These are phyloP conservation scores for Verticillium isaacii DNA, from an alignment of 2,329 filamentous ascomycete species.

Conservation along the genomic window DNA sequence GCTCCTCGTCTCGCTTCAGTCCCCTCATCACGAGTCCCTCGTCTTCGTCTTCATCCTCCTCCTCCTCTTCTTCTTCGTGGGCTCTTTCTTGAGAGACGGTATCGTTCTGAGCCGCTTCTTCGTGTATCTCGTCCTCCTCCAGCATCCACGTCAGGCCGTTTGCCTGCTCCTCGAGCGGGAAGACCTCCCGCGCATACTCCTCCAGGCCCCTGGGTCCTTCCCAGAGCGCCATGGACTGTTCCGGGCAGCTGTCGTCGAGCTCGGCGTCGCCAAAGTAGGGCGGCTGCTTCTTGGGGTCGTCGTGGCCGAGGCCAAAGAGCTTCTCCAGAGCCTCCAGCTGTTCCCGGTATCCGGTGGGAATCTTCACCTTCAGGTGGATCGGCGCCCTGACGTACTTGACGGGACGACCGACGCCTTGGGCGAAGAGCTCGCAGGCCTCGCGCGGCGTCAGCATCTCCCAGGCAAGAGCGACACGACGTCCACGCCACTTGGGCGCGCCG, in stretches of 20 bases:
- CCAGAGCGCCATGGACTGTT: conserved; percentile 78
- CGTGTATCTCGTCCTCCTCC: conserved; percentile 38
- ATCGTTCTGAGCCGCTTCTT: conserved; percentile 26
- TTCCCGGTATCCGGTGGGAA: conserved; percentile 82
- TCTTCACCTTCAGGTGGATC: conserved; percentile 79
- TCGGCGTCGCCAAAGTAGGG: conserved; percentile 57
- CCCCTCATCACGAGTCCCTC: conserved; percentile 55
- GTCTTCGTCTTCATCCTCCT: conserved; percentile 41
- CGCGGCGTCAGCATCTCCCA: conserved; percentile 83
- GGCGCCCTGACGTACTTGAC: conserved; percentile 74
- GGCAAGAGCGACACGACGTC: conserved; percentile 73
- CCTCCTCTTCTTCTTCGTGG: conserved; percentile 35
- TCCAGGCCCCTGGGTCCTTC: conserved; percentile 86
- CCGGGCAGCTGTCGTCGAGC: conserved; percentile 62
- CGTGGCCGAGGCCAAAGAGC: conserved; percentile 48
- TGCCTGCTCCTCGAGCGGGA: conserved; percentile 88
- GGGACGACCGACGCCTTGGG: conserved; percentile 69
- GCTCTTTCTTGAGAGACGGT: conserved; percentile 14
- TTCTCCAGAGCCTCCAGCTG: conserved; percentile 70
- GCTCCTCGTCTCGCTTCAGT: conserved; percentile 52
- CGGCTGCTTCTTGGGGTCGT: conserved; percentile 52
- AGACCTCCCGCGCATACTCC: conserved; percentile 92
- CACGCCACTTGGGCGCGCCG: conserved; percentile 79
- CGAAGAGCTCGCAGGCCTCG: conserved; percentile 78
- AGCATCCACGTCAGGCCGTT: conserved; percentile 94